A percentile compares a stretch with the other conserved stretches of the same genome.
These are phyloP conservation scores for Pseudogymnoascus sp. DNA, from an alignment of 2,329 filamentous ascomycete species.

Conservation along the genomic window DNA sequence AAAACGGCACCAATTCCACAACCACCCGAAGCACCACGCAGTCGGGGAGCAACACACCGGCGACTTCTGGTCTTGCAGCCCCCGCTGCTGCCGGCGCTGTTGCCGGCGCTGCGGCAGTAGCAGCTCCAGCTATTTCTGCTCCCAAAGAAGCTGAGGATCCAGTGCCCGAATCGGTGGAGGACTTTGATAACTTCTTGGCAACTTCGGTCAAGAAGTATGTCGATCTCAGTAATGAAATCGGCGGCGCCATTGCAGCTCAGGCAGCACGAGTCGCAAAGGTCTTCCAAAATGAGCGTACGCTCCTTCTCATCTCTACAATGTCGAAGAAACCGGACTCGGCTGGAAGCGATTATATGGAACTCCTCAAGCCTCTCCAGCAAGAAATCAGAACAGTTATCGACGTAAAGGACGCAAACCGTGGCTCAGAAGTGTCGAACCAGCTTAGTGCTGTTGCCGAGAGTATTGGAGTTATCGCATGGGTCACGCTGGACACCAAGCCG, in stretches of 20 bases:
- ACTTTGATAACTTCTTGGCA: constrained; percentile 75
- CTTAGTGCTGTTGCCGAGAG: constrained; percentile 84
- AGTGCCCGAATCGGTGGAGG: constrained; percentile 71
- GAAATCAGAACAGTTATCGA: constrained; percentile 71
- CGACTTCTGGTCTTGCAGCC: constrained; percentile 3
- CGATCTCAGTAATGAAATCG: constrained; percentile 68
- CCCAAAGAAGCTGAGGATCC: constrained; percentile 43
- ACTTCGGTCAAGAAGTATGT: constrained; percentile 71
- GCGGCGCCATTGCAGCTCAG: constrained; percentile 72
- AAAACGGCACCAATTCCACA: constrained; percentile 35
- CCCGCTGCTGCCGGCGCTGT: constrained; percentile 29
- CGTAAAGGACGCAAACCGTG: constrained; percentile 74
- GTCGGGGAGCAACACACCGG: constrained; percentile 6
- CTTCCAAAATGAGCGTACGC: constrained; percentile 79
- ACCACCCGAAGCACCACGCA: constrained; percentile 30
- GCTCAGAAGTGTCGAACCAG: constrained; percentile 68
- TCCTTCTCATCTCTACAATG: constrained; percentile 80
- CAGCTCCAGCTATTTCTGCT: constrained; percentile 38
- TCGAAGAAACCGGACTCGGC: constrained; percentile 79
- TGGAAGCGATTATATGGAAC: constrained; percentile 59
- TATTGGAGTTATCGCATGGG: constrained; percentile 84
- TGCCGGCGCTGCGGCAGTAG: constrained; percentile 32
- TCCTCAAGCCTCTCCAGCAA: constrained; percentile 81
- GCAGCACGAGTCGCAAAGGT: constrained; percentile 51
- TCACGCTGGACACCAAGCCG: constrained; percentile 75